These are phyloP conservation scores for Diaporthe sp. DNA, from an alignment of 2,329 filamentous ascomycete species.

Conservation along the genomic window DNA sequence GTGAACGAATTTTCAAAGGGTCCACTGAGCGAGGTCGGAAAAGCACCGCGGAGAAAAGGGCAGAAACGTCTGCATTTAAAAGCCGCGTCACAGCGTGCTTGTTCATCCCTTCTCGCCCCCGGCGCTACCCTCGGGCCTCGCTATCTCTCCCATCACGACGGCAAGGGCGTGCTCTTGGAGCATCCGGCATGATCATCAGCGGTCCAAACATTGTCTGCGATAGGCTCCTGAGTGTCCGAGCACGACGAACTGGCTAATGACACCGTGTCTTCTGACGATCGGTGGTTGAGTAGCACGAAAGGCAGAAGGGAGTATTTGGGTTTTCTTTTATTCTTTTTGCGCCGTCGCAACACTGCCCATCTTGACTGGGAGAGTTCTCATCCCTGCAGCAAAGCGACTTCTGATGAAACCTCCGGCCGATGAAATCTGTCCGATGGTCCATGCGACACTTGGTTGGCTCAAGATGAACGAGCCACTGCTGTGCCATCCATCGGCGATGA, in stretches of 20 bases:
- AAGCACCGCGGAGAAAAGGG: not conserved
- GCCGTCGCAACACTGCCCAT: not conserved
- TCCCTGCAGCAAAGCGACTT: not conserved
- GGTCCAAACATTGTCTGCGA: slow-evolving; percentile 9
- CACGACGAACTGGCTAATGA: not conserved
- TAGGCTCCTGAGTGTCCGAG: slow-evolving; percentile 11
- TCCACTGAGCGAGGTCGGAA: no score
- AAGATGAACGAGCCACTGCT: not conserved
- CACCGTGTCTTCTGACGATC: not conserved
- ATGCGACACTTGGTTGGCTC: not conserved
- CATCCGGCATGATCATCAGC: slow-evolving; percentile 27
- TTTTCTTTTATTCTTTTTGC: not conserved
- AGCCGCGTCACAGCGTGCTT: slow-evolving; percentile 2
- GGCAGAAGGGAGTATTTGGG: not conserved
- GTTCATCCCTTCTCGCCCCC: slow-evolving; percentile 7
- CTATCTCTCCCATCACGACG: not conserved
- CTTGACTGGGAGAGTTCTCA: not conserved
- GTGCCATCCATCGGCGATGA: slow-evolving; percentile 19
- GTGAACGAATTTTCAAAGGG: not conserved
- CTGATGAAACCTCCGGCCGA: slow-evolving; percentile 21
- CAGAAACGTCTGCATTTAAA: not conserved
- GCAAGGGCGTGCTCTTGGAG: not conserved
- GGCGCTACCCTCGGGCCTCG: slow-evolving; percentile 5
- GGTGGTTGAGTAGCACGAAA: not conserved
- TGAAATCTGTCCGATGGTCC: not conserved